phyloP scores from a whole-genome alignment of 768 basidiomycete species.

The Russula sp. region DNA sequence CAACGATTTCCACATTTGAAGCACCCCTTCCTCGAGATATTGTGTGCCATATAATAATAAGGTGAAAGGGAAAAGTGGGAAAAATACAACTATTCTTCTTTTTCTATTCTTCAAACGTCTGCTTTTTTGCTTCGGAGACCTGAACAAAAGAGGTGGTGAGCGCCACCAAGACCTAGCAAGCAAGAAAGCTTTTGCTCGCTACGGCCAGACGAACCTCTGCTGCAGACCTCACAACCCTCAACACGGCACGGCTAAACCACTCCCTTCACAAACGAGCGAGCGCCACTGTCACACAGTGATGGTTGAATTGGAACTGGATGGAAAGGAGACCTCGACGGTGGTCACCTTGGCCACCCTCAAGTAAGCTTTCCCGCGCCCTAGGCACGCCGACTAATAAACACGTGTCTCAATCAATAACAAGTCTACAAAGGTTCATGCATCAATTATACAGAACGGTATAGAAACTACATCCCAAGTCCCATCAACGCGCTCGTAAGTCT shows the following conservation, averaged over 20 bases:
- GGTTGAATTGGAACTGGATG: constrained; percentile 15
- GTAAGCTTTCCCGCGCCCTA: constrained; percentile 19
- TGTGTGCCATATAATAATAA: constrained; percentile 66
- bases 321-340: neutral
- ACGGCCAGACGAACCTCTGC: constrained; percentile 19
- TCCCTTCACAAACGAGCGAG: constrained; percentile 28
- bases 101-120: constrained; percentile 3
- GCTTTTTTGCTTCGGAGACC: constrained; percentile 1
- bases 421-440: neutral
- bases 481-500: constrained; percentile 63
- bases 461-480: constrained; percentile 45
- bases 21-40: constrained; percentile 83
- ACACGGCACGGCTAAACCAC: constrained; percentile 24
- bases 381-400: neutral
- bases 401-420: neutral
- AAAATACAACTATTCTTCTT: constrained; percentile 19
- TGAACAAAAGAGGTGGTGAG: constrained; percentile 5
- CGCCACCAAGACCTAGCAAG: neutral
- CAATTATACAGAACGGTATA: neutral
- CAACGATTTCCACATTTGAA: constrained; percentile 94
- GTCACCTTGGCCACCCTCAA: constrained; percentile 15
- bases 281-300: constrained; percentile 27
- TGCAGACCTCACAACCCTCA: constrained; percentile 26
- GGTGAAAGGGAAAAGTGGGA: neutral
- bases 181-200: neutral